Evolutionary conservation across 495 filamentous ascomycete genomes (phyloP).

Genomic region (Penicillium paxilli): DNA sequence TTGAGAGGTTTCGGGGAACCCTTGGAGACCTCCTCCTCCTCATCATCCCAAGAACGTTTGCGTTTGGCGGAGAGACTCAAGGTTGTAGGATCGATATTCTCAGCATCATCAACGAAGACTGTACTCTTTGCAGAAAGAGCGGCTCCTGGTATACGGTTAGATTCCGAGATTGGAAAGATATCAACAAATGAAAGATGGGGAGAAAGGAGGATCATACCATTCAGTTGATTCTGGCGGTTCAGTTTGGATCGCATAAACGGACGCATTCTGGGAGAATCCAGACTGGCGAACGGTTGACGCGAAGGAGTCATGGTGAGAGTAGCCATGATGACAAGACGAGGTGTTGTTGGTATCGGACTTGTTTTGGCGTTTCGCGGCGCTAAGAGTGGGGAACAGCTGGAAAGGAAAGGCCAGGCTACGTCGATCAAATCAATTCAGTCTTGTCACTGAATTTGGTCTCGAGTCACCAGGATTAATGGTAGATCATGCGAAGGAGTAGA

Average conservation of each 20-base stretch:
- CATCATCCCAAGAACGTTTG: slow-evolving; percentile 51
- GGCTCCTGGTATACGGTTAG: slow-evolving; percentile 15
- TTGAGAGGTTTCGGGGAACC: slow-evolving; percentile 41
- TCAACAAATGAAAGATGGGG: not conserved
- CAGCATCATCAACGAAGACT: slow-evolving; percentile 59
- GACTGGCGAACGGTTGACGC: slow-evolving; percentile 46
- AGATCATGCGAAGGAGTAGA: no score
- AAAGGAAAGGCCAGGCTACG: slow-evolving; percentile 22
- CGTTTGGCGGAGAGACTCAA: slow-evolving; percentile 69
- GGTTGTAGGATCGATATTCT: slow-evolving; percentile 77
- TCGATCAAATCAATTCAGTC: no score
- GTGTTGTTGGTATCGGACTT: slow-evolving; percentile 11
- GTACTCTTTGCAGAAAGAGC: slow-evolving; percentile 31
- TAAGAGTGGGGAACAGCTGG: slow-evolving; percentile 27
- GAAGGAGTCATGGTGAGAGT: slow-evolving; percentile 44
- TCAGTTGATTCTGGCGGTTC: slow-evolving; percentile 56
- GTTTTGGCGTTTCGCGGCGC: slow-evolving; percentile 29
- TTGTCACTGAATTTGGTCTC: no score
- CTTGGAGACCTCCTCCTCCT: slow-evolving; percentile 52
- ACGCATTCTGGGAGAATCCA: slow-evolving; percentile 45
- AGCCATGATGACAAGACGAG: slow-evolving; percentile 30
- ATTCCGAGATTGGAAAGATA: slow-evolving; percentile 1
- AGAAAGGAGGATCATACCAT: slow-evolving; percentile 43
- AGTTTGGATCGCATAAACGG: slow-evolving; percentile 42
- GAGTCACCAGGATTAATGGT: no score